Base-by-base conservation (phyloP, 2,329 filamentous ascomycete genomes). In the Ceratocystis cacaofunesta region DNA sequence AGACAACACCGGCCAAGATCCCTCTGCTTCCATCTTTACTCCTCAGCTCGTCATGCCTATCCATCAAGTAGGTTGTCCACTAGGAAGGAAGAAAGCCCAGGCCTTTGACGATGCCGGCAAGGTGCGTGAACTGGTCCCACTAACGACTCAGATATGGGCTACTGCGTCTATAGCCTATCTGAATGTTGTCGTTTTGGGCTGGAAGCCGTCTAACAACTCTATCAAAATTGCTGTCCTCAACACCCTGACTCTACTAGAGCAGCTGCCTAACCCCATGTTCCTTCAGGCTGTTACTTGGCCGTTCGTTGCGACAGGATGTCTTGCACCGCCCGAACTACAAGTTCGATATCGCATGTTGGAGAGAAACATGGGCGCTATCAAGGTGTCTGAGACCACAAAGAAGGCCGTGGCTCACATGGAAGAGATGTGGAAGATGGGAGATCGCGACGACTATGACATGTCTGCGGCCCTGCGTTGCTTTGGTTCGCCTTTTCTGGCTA, bases 101-200 rank as follows among this genome's bases (percentile, higher is more conserved):
- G 62, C 63, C n/a, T 67, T 61, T 58, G 62, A 62, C 17, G 69
- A 68, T 62, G 57, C 32, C 19, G 61, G 65, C 8, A 67, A 65
- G 5, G 57, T 68, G 5, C 43, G 41, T 4, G 61, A 68, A 25
- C 50, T 69, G 12, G 62, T 69, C n/a, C 65, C 62, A 5, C 46
- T 70, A n/a, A 69, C 70, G 10, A 72, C 74, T 7, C 72, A 73
- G 15, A 76, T 80, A 52, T 82, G 80, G 80, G 76, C 78, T 0
- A 75, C 79, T 57, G 79, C 78, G 0, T 73, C 77, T 0, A 72
- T 80, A 1, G 75, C 76, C 6, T 82, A 82, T 66, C 75, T 82
- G 12, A 72, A 74, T 12, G 76, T 80, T 3, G 78, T 82, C 22
- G 73, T 80, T 2, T 76, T 75, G 1, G 80, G 80, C 2, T 82